Percentiles rank a stretch among this genome's conserved stretches.
Evolutionary conservation across 345 rosid genomes (phyloP).

Genomic region (Eucalyptus viminalis): DNA sequence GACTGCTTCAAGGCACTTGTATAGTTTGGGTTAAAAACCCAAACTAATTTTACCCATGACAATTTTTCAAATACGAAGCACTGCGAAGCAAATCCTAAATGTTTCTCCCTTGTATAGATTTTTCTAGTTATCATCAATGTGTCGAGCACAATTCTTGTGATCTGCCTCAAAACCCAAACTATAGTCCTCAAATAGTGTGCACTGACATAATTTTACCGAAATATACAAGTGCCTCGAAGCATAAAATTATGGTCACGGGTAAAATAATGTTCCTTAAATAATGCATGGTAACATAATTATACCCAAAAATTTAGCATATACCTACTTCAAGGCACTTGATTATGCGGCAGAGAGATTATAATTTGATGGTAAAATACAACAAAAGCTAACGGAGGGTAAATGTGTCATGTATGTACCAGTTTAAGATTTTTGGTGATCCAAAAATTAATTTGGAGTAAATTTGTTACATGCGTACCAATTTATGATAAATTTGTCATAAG

Average conservation of each 20-base stretch:
- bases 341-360: neutral
- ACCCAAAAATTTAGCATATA: neutral
- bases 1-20: too few relatives aligned
- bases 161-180: neutral
- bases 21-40: too few relatives aligned
- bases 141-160: neutral
- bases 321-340: neutral
- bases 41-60: too few relatives aligned
- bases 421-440: too few relatives aligned
- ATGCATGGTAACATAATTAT: neutral
- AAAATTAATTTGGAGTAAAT: too few relatives aligned
- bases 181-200: neutral
- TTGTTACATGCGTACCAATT: rapidly evolving
- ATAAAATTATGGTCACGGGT: neutral
- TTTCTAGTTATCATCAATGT: neutral
- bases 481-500: too few relatives aligned
- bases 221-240: neutral
- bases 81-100: neutral
- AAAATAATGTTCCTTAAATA: neutral
- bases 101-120: neutral
- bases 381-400: too few relatives aligned
- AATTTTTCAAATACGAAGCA: neutral
- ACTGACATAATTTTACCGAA: neutral
- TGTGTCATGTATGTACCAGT: too few relatives aligned
- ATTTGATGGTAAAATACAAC: too few relatives aligned